Evolutionary conservation across 2,329 filamentous ascomycete species (phyloP), one percentile per base, ranked within the genome.

Genomic region (Fusarium subglutinans): DNA sequence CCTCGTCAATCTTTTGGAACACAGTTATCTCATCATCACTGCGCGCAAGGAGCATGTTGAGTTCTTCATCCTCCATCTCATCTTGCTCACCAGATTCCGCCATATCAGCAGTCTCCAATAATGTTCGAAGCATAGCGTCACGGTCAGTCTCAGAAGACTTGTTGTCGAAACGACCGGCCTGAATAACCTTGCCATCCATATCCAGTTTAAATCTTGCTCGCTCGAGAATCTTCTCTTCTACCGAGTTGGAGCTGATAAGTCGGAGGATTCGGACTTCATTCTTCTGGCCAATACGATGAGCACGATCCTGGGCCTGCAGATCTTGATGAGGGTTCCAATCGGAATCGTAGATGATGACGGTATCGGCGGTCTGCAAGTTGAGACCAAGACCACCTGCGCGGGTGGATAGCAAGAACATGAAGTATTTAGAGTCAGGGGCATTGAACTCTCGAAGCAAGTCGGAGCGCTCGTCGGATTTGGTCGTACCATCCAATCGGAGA

Each of bases 311-410:
- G 20, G 96, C 96, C 83, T 99, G 96, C 83, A 99, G 87, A 93
- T 99, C 96, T 83, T 99, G 96, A 82, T 98, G 96, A 81, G 96
- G 96, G 83, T 99, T 99, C 96, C 96, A 99, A 86, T 99, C 96
- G 0, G 96, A 99, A 81, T 99, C 96, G 84, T 98, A 99, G 80
- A 99, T 99, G 83, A 99, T 98, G 85, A 99, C 96, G 3, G 96
- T 99, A 83, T 99, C 96, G 47, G 96, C 96, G 51, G 96, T 98
- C 84, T 99, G 96, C 82, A 99, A 83, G 80, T 99, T 99, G 76
- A 99, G 89, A 88, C 96, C 96, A 17, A 99, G 89, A 90, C 96
- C 96, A 92, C 96, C 96, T 71, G 96, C 96, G 87, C 96, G 96
- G 30, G 96, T 99, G 7, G 96, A 99, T n/a, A 99, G 90, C 82